Evolutionary conservation across 2,329 filamentous ascomycete species (phyloP).

Genomic region (Helicocarpus griseus): DNA sequence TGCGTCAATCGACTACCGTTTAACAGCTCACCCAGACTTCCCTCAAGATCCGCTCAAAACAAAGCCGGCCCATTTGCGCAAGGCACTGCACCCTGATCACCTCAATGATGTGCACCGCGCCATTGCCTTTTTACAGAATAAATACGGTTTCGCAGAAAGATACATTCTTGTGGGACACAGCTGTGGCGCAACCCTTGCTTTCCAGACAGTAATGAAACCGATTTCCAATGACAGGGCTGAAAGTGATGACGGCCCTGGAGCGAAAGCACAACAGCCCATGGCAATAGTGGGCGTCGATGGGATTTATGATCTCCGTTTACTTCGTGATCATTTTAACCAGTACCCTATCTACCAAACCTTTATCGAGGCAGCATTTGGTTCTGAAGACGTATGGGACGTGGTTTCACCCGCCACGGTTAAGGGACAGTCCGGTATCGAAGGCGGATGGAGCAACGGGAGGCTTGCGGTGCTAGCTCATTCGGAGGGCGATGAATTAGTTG

Average conservation of each 20-base stretch:
- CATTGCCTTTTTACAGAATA: slow-evolving; percentile 31
- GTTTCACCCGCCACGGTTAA: slow-evolving; percentile 30
- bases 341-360: slow-evolving; percentile 30
- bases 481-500: slow-evolving; percentile 32
- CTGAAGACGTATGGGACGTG: slow-evolving; percentile 26
- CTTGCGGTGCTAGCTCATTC: slow-evolving; percentile 34
- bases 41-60: slow-evolving; percentile 27
- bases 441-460: slow-evolving; percentile 25
- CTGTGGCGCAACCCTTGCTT: slow-evolving; percentile 38
- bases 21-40: slow-evolving; percentile 32
- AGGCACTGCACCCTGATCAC: slow-evolving; percentile 37
- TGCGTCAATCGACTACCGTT: slow-evolving; percentile 39
- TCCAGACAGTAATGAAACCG: slow-evolving; percentile 32
- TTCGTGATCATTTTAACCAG: slow-evolving; percentile 25
- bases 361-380: slow-evolving; percentile 34
- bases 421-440: slow-evolving; percentile 21
- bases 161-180: slow-evolving; percentile 40
- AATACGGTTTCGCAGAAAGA: slow-evolving; percentile 27
- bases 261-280: slow-evolving; percentile 19
- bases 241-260: slow-evolving; percentile 4
- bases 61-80: slow-evolving; percentile 20
- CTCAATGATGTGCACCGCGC: slow-evolving; percentile 33
- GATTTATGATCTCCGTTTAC: slow-evolving; percentile 33
- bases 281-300: slow-evolving; percentile 35
- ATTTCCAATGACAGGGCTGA: slow-evolving; percentile 10